phyloP scores from a whole-genome alignment of 163 green algal genomes.

The Scenedesmus sp. region DNA sequence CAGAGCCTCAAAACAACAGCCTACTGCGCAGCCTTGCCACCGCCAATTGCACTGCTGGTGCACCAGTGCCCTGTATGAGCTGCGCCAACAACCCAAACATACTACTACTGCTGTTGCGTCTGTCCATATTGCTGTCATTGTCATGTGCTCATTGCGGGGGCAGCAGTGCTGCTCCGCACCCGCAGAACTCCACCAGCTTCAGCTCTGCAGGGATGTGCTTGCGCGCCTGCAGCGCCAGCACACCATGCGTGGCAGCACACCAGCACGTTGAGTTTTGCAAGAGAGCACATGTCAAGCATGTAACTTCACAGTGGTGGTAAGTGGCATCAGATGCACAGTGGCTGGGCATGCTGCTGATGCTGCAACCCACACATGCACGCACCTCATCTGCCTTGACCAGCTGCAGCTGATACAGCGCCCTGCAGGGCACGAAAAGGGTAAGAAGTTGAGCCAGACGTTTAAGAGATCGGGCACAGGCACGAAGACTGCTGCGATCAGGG shows the following conservation, averaged over 20 bases:
- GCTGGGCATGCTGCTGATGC: not conserved
- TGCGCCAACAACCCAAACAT: not conserved
- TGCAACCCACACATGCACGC: not conserved
- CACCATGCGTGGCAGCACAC: not conserved
- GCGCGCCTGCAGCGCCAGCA: constrained; percentile 69
- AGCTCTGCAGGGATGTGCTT: constrained; percentile 88
- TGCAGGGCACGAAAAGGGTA: constrained; percentile 6
- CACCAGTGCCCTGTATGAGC: not conserved
- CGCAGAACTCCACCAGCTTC: constrained; percentile 89
- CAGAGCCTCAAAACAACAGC: too few relatives aligned
- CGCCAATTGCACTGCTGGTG: too few relatives aligned
- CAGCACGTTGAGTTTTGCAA: not conserved
- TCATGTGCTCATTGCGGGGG: not conserved
- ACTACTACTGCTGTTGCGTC: not conserved
- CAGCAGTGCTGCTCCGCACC: constrained; percentile 63
- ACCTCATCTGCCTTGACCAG: constrained; percentile 88
- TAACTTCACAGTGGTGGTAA: not conserved
- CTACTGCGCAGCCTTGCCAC: too few relatives aligned
- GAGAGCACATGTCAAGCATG: not conserved
- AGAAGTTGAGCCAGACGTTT: too few relatives aligned
- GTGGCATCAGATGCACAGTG: not conserved
- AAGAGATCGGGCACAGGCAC: not conserved
- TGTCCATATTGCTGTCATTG: not conserved
- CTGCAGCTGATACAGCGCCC: constrained; percentile 93
- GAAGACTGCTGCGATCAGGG: not conserved